Evolutionary conservation across 1,139 yeast species (phyloP).

Genomic region (Hansenula sp.): DNA sequence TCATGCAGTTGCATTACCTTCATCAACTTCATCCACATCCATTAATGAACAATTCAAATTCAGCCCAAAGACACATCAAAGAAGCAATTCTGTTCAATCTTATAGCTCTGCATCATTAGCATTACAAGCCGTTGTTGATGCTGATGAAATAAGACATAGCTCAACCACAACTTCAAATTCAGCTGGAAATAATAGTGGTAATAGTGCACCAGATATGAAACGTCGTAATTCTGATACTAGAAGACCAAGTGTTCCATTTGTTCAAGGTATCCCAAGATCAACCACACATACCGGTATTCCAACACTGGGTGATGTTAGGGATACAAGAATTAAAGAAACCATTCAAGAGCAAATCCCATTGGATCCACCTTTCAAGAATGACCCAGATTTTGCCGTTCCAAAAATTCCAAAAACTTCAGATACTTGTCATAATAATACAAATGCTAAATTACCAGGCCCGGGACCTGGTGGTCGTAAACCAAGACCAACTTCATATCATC

Average conservation of each 20-base stretch:
- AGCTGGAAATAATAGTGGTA: constrained; percentile 23
- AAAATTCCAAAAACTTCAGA: constrained; percentile 19
- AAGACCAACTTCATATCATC: constrained; percentile 80
- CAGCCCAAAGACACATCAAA: constrained; percentile 22
- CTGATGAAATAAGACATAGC: constrained; percentile 39
- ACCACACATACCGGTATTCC: constrained; percentile 39
- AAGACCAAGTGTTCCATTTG: constrained; percentile 6
- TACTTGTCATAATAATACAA: constrained; percentile 12
- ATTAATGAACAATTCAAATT: constrained; percentile 18
- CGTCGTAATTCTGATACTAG: constrained; percentile 14
- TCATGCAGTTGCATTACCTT: constrained; percentile 47
- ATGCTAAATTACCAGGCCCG: constrained; percentile 20
- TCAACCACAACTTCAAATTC: constrained; percentile 30
- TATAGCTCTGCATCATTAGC: constrained; percentile 52
- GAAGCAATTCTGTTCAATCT: constrained; percentile 30
- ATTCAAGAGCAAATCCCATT: constrained; percentile 41
- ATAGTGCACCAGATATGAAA: constrained; percentile 7
- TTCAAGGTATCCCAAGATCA: constrained; percentile 33
- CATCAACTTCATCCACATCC: constrained; percentile 30
- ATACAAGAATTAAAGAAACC: constrained; percentile 21
- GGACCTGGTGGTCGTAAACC: constrained; percentile 48
- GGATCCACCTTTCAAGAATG: constrained; percentile 6
- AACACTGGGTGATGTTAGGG: constrained; percentile 4
- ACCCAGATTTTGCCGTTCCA: constrained; percentile 16
- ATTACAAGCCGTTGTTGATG: constrained; percentile 64